These are phyloP conservation scores for Trypanosoma lewisi DNA, from an alignment of 208 protist species.

Conservation along the genomic window DNA sequence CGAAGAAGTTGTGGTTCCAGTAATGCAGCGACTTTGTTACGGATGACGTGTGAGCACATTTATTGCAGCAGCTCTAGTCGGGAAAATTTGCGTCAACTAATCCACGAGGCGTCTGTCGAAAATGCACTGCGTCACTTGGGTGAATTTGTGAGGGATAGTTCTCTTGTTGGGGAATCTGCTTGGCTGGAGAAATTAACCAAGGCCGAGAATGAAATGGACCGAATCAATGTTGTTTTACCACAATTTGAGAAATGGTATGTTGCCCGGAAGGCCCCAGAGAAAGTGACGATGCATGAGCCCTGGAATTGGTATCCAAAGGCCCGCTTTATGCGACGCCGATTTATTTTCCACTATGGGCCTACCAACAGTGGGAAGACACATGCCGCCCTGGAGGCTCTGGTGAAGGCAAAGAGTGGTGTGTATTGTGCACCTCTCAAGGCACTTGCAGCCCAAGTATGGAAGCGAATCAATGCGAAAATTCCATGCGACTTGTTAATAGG, in stretches of 20 bases:
- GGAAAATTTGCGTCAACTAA: slow-evolving; percentile 44
- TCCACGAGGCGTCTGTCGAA: slow-evolving; percentile 70
- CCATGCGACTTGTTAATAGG: slow-evolving; percentile 94
- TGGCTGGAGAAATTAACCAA: slow-evolving; percentile 27
- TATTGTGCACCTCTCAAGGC: slow-evolving; percentile 95
- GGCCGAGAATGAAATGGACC: slow-evolving; percentile 16
- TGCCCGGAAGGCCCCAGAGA: slow-evolving; percentile 43
- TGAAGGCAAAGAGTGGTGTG: slow-evolving; percentile 65
- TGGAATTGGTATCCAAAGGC: slow-evolving; percentile 87
- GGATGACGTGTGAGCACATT: slow-evolving; percentile 42
- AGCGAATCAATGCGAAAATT: slow-evolving; percentile 64
- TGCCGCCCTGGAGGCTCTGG: slow-evolving; percentile 65
- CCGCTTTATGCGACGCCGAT: slow-evolving; percentile 60
- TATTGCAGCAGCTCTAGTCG: slow-evolving; percentile 48
- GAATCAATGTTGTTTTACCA: slow-evolving; percentile 34
- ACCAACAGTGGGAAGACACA: slow-evolving; percentile 96
- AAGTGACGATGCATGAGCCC: slow-evolving; percentile 64
- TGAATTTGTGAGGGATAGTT: slow-evolving; percentile 49
- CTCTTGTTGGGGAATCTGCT: slow-evolving; percentile 22
- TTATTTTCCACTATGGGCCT: slow-evolving; percentile 91
- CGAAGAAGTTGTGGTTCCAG: slow-evolving; percentile 4
- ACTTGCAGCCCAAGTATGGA: slow-evolving; percentile 92
- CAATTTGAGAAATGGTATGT: slow-evolving; percentile 67
- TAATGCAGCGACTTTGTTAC: neutral
- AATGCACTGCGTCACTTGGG: slow-evolving; percentile 46